A percentile compares a stretch with the other conserved stretches of the same genome.
Evolutionary conservation across 768 basidiomycete species (phyloP).

Genomic region (Coprinopsis cinerea): DNA sequence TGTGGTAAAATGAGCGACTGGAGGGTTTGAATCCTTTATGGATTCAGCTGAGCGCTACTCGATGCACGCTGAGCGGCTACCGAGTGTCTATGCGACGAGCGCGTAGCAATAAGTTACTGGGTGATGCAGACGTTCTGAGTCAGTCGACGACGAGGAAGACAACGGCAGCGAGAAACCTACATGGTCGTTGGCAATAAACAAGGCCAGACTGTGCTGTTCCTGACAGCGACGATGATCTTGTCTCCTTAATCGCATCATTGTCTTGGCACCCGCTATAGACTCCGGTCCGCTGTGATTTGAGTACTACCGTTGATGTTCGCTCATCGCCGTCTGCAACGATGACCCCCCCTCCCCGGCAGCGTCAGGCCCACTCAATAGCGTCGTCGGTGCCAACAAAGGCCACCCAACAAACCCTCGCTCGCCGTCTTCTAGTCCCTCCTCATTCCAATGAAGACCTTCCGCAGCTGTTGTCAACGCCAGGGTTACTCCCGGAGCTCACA

Average conservation of each 20-base stretch:
- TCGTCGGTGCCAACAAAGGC: slow-evolving; percentile 18
- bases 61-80: background rate
- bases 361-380: slow-evolving; percentile 15
- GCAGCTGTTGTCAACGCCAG: slow-evolving; percentile 46
- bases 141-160: background rate
- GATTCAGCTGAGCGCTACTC: background rate
- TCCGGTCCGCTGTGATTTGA: too few relatives aligned
- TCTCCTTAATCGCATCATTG: too few relatives aligned
- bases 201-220: background rate
- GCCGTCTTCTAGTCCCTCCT: slow-evolving; percentile 62
- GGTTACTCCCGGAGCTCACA: slow-evolving; percentile 49
- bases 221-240: too few relatives aligned
- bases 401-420: slow-evolving; percentile 35
- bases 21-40: background rate
- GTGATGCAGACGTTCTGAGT: background rate
- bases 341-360: slow-evolving; percentile 26
- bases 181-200: background rate
- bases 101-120: background rate
- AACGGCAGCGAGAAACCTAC: background rate
- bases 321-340: slow-evolving; percentile 14
- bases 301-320: too few relatives aligned
- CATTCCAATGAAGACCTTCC: slow-evolving; percentile 34
- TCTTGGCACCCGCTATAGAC: too few relatives aligned
- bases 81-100: background rate
- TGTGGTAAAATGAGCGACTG: slow-evolving; percentile 8